These are phyloP conservation scores for Penicillium roqueforti DNA, from an alignment of 495 filamentous ascomycete genomes.

Conservation along the genomic window DNA sequence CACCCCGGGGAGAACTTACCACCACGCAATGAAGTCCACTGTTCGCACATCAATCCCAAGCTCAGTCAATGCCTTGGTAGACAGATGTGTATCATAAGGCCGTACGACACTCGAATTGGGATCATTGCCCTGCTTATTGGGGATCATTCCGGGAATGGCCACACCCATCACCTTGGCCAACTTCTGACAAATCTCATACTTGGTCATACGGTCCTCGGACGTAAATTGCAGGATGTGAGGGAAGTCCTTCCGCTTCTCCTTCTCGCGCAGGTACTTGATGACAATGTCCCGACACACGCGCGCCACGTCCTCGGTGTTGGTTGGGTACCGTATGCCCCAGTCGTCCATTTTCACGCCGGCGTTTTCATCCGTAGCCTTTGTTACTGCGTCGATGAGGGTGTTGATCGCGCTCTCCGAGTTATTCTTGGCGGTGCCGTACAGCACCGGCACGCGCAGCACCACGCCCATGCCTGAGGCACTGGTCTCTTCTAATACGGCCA, in stretches of 20 bases:
- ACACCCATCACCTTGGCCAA: conserved; percentile 80
- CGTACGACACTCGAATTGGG: conserved; percentile 69
- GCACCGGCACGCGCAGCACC: conserved; percentile 78
- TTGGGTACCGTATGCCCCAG: conserved; percentile 82
- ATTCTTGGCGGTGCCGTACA: conserved; percentile 65
- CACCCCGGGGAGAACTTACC: conserved; percentile 48
- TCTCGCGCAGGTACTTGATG: conserved; percentile 57
- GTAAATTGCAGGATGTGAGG: conserved; percentile 82
- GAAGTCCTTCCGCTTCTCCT: conserved; percentile 40
- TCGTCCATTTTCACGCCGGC: conserved; percentile 76
- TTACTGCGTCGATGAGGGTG: conserved; percentile 67
- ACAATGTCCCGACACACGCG: conserved; percentile 71
- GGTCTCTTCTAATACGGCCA: conserved; percentile 61
- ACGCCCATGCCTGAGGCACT: conserved; percentile 52
- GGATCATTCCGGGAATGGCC: conserved; percentile 62
- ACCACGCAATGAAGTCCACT: conserved; percentile 78
- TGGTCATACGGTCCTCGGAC: conserved; percentile 81
- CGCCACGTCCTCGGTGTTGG: conserved; percentile 83
- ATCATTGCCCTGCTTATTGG: conserved; percentile 72
- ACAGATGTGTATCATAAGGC: conserved; percentile 87
- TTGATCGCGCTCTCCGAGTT: conserved; percentile 79
- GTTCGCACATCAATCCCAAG: conserved; percentile 74
- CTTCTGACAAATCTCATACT: conserved; percentile 82
- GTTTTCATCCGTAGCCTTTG: conserved; percentile 58
- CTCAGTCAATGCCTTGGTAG: conserved; percentile 68